phyloP scores from a whole-genome alignment of 148 eudicot species.

The Drosera capensis region DNA sequence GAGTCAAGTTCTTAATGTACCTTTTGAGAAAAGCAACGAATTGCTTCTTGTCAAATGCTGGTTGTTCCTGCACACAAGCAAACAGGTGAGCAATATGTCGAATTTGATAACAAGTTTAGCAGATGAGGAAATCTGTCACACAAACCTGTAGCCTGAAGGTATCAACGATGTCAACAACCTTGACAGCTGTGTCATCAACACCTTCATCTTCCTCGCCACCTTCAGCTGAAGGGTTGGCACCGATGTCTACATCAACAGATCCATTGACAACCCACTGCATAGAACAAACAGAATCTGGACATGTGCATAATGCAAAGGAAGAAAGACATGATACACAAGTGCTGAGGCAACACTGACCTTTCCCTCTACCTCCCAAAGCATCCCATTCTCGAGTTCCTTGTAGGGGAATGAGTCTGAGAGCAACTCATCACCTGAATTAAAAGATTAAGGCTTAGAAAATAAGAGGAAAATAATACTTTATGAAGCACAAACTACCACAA shows the following conservation, averaged over 20 bases:
- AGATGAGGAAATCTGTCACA: neutral
- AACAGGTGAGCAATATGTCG: neutral
- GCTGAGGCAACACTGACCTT: slow-evolving; percentile 56
- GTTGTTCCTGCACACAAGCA: slow-evolving; percentile 30
- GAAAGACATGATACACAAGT: no score
- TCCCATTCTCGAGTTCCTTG: slow-evolving; percentile 55
- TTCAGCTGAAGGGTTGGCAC: slow-evolving; percentile 92
- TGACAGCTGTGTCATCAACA: slow-evolving; percentile 34
- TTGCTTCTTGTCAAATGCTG: slow-evolving; percentile 30
- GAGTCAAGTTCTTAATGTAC: slow-evolving; percentile 31
- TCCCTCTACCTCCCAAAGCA: slow-evolving; percentile 91
- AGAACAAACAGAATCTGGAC: neutral
- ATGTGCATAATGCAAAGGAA: no score
- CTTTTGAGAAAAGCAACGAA: slow-evolving; percentile 32
- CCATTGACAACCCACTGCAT: slow-evolving; percentile 75
- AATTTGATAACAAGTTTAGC: neutral
- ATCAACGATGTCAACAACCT: slow-evolving; percentile 42
- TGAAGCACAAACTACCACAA: no score
- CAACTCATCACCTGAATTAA: slow-evolving; percentile 68
- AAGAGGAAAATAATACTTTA: no score
- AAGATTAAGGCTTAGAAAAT: no score
- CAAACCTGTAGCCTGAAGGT: slow-evolving; percentile 47
- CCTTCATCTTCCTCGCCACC: slow-evolving; percentile 52
- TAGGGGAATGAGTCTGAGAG: slow-evolving; percentile 70
- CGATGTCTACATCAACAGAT: slow-evolving; percentile 59